Evolutionary conservation across 2,329 filamentous ascomycete genomes (phyloP).

Genomic region (Aspergillus sclerotialis): DNA sequence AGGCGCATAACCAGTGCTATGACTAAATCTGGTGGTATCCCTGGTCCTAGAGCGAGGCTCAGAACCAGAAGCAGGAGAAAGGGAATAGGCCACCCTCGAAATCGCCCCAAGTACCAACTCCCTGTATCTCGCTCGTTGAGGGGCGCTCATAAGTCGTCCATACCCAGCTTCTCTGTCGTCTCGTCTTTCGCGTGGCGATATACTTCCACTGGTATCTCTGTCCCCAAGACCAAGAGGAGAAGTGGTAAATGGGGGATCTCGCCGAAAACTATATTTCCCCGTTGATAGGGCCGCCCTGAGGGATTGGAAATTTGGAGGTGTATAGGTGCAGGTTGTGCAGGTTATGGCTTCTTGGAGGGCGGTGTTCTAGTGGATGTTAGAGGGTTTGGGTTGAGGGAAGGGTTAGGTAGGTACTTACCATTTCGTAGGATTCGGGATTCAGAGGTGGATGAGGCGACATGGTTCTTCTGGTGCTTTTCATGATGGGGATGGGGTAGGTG

Average conservation of each 20-base stretch:
- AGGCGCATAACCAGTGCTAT: too few relatives aligned
- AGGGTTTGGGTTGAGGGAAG: background rate
- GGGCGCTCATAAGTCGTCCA: background rate
- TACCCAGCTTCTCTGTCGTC: background rate
- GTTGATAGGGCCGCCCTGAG: constrained; percentile 11
- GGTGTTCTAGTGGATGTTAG: constrained; percentile 1
- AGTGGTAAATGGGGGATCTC: constrained; percentile 15
- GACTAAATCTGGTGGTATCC: too few relatives aligned
- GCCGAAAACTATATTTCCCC: constrained; percentile 9
- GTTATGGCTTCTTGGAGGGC: constrained; percentile 19
- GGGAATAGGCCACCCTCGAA: background rate
- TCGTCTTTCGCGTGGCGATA: background rate
- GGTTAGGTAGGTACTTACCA: background rate
- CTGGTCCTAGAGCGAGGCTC: too few relatives aligned
- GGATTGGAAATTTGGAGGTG: constrained; percentile 8
- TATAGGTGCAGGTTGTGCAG: constrained; percentile 16
- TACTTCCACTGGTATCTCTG: background rate
- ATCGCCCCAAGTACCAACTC: constrained; percentile 9
- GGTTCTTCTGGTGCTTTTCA: too few relatives aligned
- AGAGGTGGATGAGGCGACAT: too few relatives aligned
- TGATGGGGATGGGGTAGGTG: too few relatives aligned
- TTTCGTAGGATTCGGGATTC: background rate
- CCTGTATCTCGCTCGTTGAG: constrained; percentile 13
- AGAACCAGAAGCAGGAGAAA: too few relatives aligned
- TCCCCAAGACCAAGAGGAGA: constrained; percentile 9